Conservation (phyloP, 2,329 filamentous ascomycete species). For the Colletotrichum musae region DNA sequence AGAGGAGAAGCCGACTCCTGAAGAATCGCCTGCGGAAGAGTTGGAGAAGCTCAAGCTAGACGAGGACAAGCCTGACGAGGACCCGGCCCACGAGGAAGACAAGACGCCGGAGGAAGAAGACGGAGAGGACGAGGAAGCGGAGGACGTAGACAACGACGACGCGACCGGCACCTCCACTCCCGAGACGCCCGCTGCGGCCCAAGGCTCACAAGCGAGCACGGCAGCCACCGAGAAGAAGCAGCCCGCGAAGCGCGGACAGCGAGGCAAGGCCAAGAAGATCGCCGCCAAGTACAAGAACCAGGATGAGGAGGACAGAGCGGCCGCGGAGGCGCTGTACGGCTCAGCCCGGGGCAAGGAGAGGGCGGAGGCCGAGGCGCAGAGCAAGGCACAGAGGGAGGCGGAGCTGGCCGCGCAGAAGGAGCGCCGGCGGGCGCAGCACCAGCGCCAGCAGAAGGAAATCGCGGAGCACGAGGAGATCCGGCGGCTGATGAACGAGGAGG, state of each 20-base stretch:
- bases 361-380: constrained; percentile 76
- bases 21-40: constrained; percentile 42
- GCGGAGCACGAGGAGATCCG: constrained; percentile 83
- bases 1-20: constrained; percentile 42
- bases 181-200: constrained; percentile 26
- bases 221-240: constrained; percentile 60
- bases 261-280: constrained; percentile 87
- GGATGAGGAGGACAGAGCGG: constrained; percentile 91
- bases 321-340: constrained; percentile 90
- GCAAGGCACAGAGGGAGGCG: constrained; percentile 78
- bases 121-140: constrained; percentile 47
- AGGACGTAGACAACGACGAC: constrained; percentile 32
- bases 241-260: constrained; percentile 79
- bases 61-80: constrained; percentile 44
- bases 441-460: constrained; percentile 80
- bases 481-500: constrained; percentile 71
- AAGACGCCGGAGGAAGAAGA: constrained; percentile 41
- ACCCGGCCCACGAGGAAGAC: not conserved
- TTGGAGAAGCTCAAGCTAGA: constrained; percentile 32
- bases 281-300: constrained; percentile 93
- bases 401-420: constrained; percentile 80
- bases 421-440: constrained; percentile 84
- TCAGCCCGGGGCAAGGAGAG: constrained; percentile 77
- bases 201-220: constrained; percentile 40
- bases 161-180: constrained; percentile 29